Evolutionary conservation across 106 monocot species (phyloP).

Genomic region (Dioscorea alata): DNA sequence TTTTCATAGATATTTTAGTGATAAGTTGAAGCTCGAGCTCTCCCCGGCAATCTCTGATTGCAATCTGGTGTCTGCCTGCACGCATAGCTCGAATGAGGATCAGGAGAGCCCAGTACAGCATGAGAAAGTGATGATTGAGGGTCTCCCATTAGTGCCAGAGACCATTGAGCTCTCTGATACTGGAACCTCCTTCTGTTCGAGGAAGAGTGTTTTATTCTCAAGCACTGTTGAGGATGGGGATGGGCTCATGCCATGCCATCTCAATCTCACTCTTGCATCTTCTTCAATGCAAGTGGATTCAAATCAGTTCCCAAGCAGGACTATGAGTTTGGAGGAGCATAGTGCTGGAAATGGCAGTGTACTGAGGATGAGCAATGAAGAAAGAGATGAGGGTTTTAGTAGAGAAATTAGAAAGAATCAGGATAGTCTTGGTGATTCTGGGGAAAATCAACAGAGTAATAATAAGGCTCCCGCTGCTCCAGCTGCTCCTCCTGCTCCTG

Average conservation of each 20-base stretch:
- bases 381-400: slow-evolving; percentile 5
- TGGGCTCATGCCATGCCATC: slow-evolving; percentile 47
- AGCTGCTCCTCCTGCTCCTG: slow-evolving; percentile 24
- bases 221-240: slow-evolving; percentile 32
- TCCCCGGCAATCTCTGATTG: slow-evolving; percentile 46
- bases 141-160: slow-evolving; percentile 32
- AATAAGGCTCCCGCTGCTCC: slow-evolving; percentile 30
- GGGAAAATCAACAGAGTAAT: slow-evolving; percentile 2
- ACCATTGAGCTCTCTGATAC: slow-evolving; percentile 50
- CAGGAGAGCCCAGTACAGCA: slow-evolving; percentile 13
- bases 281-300: slow-evolving; percentile 42
- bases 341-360: slow-evolving; percentile 10
- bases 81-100: slow-evolving; percentile 45
- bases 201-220: slow-evolving; percentile 32
- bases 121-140: slow-evolving; percentile 11
- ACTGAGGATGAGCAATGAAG: not conserved
- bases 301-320: slow-evolving; percentile 7
- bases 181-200: slow-evolving; percentile 39
- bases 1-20: slow-evolving; percentile 47
- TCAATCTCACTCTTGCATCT: slow-evolving; percentile 85
- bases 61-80: slow-evolving; percentile 31
- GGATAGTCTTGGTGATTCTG: not conserved
- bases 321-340: slow-evolving; percentile 4
- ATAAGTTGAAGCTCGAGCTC: slow-evolving; percentile 71
- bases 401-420: slow-evolving; percentile 8